Base-by-base conservation (phyloP, 2,329 filamentous ascomycete species). In the Penicillium capsulatum region DNA sequence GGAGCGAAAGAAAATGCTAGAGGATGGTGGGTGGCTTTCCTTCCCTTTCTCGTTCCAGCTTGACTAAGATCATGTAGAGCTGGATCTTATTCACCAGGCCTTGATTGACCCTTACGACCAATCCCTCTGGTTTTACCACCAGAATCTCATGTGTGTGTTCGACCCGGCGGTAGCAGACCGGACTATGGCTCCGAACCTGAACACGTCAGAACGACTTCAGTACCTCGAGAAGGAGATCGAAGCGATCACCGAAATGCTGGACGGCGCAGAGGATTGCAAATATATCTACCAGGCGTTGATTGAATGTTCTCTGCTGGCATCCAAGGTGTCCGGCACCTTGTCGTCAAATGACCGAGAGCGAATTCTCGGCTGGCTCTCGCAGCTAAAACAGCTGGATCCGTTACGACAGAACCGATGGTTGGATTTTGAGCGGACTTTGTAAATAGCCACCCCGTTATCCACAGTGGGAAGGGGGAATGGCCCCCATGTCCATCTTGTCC, bases 51-150 rank as follows among this genome's bases (percentile, higher is more conserved):
- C 6, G 5, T 28, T 6, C 4, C 10, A n/a, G 5, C 11, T 6
- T 28, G 6, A 28, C n/a, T 14, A 11, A 28, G 4, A n/a, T 28
- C 10, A n/a, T 28, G 10, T n/a, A 77, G 92, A 98, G 67, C 73
- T 97, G 35, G 73, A 77, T 17, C 70, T 86, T 30, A 82, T 95
- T 17, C 81, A 84, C 39, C 77, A 83, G 40, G 90, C 85, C 0
- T 73, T 97, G 34, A 92, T 89, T 26, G 90, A 94, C 42, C 89
- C 91, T 0, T 89, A 94, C 53, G 91, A 97, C 60, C 91, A 97
- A 60, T 95, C 89, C 13, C 74, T 96, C 4, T 98, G 92, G 90
- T 95, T 94, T 65, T 97, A 98, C 59, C 89, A 97, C 63, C 85
- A 92, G 54, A 94, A 84, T 57, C 71, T 96, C 41, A 80, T 96